A percentile compares a stretch with the other conserved stretches of the same genome.
Conservation (phyloP, 2,329 filamentous ascomycete genomes). For the Cladosporium oxysporum region DNA sequence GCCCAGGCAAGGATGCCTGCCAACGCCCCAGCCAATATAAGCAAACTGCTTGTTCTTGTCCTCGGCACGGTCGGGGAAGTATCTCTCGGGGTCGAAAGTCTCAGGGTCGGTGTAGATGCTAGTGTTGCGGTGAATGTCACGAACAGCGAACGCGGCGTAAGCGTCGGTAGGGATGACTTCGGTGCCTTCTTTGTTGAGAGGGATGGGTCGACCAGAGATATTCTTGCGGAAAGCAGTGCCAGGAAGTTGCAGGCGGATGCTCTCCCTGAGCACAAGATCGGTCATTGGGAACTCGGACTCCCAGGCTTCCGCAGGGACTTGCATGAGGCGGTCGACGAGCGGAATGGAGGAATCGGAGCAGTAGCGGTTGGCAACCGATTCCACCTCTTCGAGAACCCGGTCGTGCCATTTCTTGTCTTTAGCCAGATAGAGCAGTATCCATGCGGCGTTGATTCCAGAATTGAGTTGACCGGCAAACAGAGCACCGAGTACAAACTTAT, state of each 20-base stretch:
- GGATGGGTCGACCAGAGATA: slow-evolving; percentile 47
- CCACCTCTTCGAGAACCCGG: slow-evolving; percentile 51
- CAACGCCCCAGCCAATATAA: slow-evolving; percentile 41
- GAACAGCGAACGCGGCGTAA: slow-evolving; percentile 50
- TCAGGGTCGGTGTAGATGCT: slow-evolving; percentile 52
- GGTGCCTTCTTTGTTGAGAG: slow-evolving; percentile 44
- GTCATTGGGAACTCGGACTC: slow-evolving; percentile 57
- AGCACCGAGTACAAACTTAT: slow-evolving; percentile 54
- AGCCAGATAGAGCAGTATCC: slow-evolving; percentile 55
- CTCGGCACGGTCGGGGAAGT: slow-evolving; percentile 50
- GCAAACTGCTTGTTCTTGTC: slow-evolving; percentile 45
- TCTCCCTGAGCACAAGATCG: slow-evolving; percentile 55
- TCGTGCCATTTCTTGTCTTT: slow-evolving; percentile 49
- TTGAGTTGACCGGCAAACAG: slow-evolving; percentile 62
- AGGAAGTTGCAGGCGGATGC: slow-evolving; percentile 53
- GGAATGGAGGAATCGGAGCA: slow-evolving; percentile 36
- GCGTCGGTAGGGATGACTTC: slow-evolving; percentile 54
- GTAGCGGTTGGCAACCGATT: slow-evolving; percentile 48
- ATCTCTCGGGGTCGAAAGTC: slow-evolving; percentile 55
- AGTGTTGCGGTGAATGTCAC: slow-evolving; percentile 53
- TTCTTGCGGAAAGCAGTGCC: slow-evolving; percentile 58
- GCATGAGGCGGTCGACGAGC: slow-evolving; percentile 42
- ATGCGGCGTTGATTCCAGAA: slow-evolving; percentile 57
- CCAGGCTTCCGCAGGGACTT: slow-evolving; percentile 56
- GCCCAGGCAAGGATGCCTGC: slow-evolving; percentile 47